Evolutionary conservation across 768 basidiomycete genomes (phyloP).

Genomic region (Trametes meyenii): DNA sequence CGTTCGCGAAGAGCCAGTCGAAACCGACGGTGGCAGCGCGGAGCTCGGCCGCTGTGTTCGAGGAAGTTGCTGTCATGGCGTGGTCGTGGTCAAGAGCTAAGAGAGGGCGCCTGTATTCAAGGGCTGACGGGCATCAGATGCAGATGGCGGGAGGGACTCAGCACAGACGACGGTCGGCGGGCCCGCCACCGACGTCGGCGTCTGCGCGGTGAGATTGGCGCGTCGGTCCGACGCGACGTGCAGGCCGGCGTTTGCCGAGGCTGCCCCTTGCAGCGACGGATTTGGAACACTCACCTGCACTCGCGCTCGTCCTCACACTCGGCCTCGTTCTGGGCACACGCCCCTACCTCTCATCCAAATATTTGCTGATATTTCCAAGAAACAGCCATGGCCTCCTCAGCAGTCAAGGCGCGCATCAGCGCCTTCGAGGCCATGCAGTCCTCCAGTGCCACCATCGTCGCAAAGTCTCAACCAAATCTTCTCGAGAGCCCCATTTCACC

Average conservation of each 20-base stretch:
- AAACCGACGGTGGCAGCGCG: conserved; percentile 55
- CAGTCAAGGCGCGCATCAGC: conserved; percentile 58
- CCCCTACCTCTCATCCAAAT: too few relatives aligned
- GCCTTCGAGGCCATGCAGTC: conserved; percentile 60
- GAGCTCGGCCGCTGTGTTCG: conserved; percentile 37
- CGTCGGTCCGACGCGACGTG: neutral
- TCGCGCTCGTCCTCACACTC: neutral
- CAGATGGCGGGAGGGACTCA: neutral
- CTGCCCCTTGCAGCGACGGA: neutral
- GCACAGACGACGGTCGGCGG: neutral
- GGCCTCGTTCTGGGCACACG: neutral
- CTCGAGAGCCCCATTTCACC: conserved; percentile 58
- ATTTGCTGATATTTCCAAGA: neutral
- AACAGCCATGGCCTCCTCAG: conserved; percentile 18
- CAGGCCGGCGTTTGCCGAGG: neutral
- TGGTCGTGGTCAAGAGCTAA: conserved; percentile 1
- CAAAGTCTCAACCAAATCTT: conserved; percentile 33
- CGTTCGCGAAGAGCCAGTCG: conserved; percentile 68
- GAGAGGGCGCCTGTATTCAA: neutral
- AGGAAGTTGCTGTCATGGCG: conserved; percentile 22
- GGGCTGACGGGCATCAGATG: neutral
- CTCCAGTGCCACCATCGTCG: conserved; percentile 30
- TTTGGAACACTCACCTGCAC: neutral
- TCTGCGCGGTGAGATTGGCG: neutral
- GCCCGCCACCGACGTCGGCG: conserved; percentile 6